Percentiles rank a stretch among this genome's conserved stretches.
Evolutionary conservation across 2,329 filamentous ascomycete species (phyloP).

Genomic region (Biscogniauxia marginata): DNA sequence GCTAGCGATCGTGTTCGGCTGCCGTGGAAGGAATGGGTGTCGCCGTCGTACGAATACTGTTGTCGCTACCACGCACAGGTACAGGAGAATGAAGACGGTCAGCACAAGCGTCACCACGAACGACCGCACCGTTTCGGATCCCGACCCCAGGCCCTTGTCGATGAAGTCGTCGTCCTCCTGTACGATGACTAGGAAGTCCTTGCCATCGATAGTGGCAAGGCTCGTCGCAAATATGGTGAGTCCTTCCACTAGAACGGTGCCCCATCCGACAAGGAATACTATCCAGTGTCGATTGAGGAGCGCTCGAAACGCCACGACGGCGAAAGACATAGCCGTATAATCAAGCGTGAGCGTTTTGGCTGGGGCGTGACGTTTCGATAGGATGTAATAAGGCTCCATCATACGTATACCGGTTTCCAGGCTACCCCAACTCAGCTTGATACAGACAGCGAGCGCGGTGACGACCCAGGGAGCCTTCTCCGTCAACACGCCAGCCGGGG

Average conservation of each 20-base stretch:
- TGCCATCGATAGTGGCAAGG: slow-evolving; percentile 63
- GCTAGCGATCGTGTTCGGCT: slow-evolving; percentile 75
- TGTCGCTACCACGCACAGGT: slow-evolving; percentile 59
- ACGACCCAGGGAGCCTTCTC: slow-evolving; percentile 64
- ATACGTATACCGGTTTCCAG: slow-evolving; percentile 69
- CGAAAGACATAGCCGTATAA: slow-evolving; percentile 70
- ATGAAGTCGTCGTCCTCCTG: slow-evolving; percentile 10
- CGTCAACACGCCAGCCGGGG: slow-evolving; percentile 51
- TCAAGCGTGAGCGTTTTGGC: slow-evolving; percentile 67
- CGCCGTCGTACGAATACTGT: slow-evolving; percentile 62
- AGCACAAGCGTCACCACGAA: slow-evolving; percentile 66
- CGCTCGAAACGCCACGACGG: slow-evolving; percentile 61
- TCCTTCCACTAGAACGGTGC: slow-evolving; percentile 71
- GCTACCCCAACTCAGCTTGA: slow-evolving; percentile 68
- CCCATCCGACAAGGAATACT: slow-evolving; percentile 67
- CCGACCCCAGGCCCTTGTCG: slow-evolving; percentile 42
- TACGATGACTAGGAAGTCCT: slow-evolving; percentile 50
- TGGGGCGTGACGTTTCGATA: slow-evolving; percentile 64
- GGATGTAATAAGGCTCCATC: slow-evolving; percentile 72
- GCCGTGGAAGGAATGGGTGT: slow-evolving; percentile 71
- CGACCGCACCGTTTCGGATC: slow-evolving; percentile 60
- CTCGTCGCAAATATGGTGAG: slow-evolving; percentile 68
- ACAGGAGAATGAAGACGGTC: slow-evolving; percentile 62
- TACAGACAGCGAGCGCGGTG: slow-evolving; percentile 62
- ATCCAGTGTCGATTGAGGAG: slow-evolving; percentile 63